A percentile compares a stretch with the other conserved stretches of the same genome.
phyloP scores from a whole-genome alignment of 139 green algal genomes.

The Tetradesmus obliquus region DNA sequence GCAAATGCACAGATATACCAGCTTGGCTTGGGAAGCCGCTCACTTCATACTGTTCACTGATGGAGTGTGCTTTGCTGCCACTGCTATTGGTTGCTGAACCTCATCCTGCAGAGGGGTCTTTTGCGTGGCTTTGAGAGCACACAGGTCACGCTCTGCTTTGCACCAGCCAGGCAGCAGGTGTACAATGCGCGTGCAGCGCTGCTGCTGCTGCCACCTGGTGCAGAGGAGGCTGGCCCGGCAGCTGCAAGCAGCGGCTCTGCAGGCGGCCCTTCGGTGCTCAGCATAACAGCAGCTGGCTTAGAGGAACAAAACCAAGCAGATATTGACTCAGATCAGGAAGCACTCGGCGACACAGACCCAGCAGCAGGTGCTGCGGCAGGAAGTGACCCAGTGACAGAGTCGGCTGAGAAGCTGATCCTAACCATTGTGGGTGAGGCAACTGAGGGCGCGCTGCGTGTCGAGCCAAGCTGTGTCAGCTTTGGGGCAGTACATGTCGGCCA shows the following conservation, averaged over 20 bases:
- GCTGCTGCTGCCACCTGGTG: constrained; percentile 11
- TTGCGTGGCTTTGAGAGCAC: constrained; percentile 69
- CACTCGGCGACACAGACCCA: no score
- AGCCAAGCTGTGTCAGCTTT: constrained; percentile 63
- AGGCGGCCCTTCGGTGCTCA: not conserved
- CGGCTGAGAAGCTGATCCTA: constrained; percentile 51
- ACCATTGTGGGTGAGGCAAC: constrained; percentile 70
- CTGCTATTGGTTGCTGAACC: not conserved
- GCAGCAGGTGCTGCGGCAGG: not conserved
- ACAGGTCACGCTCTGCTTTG: constrained; percentile 64
- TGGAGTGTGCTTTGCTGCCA: not conserved
- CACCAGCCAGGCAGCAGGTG: constrained; percentile 52
- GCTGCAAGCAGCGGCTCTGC: not conserved
- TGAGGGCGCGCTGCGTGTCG: constrained; percentile 63
- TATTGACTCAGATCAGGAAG: not conserved
- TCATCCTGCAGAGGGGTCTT: constrained; percentile 50
- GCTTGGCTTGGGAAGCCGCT: no score
- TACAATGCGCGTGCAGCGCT: constrained; percentile 48
- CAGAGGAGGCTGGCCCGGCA: not conserved
- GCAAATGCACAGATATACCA: no score
- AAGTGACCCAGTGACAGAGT: not conserved
- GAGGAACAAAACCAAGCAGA: not conserved
- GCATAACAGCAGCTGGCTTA: not conserved
- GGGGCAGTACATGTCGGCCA: constrained; percentile 67
- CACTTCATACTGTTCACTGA: not conserved